A percentile compares a stretch with the other conserved stretches of the same genome.
phyloP scores from a whole-genome alignment of 78 protist genomes.

The Isochrysis galbana region DNA sequence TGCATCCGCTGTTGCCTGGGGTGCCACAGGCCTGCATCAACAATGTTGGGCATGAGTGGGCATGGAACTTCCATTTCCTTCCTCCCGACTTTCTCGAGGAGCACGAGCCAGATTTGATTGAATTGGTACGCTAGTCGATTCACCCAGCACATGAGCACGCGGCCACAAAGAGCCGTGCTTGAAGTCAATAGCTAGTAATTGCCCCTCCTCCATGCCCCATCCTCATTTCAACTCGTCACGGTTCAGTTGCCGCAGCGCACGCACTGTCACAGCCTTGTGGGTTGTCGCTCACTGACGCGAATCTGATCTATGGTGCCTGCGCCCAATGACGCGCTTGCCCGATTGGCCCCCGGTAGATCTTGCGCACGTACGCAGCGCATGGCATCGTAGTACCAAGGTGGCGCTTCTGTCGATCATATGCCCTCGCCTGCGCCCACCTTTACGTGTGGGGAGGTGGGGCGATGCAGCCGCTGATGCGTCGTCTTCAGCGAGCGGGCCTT shows the following conservation, averaged over 20 bases:
- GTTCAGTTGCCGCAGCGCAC: too few species aligned
- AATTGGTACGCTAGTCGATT: not conserved
- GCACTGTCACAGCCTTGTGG: too few species aligned
- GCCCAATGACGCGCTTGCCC: too few species aligned
- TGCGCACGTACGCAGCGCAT: not conserved
- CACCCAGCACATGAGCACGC: too few species aligned
- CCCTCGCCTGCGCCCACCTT: not conserved
- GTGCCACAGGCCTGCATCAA: not conserved
- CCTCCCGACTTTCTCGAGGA: not conserved
- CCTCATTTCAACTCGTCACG: too few species aligned
- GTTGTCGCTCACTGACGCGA: too few species aligned
- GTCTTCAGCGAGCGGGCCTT: not conserved
- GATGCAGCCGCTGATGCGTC: not conserved
- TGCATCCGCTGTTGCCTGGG: too few species aligned
- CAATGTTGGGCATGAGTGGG: slow-evolving; percentile 2
- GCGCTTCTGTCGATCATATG: not conserved
- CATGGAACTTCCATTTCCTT: not conserved
- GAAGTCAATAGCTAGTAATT: too few species aligned
- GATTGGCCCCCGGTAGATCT: too few species aligned
- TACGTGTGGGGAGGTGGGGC: not conserved
- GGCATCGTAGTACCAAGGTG: not conserved
- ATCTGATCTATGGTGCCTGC: too few species aligned
- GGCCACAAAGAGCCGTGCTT: too few species aligned
- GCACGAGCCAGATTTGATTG: not conserved
- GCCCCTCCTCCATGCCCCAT: too few species aligned